phyloP scores from a whole-genome alignment of 176 grass and related monocot species.

The Bolboschoenus planiculmis region DNA sequence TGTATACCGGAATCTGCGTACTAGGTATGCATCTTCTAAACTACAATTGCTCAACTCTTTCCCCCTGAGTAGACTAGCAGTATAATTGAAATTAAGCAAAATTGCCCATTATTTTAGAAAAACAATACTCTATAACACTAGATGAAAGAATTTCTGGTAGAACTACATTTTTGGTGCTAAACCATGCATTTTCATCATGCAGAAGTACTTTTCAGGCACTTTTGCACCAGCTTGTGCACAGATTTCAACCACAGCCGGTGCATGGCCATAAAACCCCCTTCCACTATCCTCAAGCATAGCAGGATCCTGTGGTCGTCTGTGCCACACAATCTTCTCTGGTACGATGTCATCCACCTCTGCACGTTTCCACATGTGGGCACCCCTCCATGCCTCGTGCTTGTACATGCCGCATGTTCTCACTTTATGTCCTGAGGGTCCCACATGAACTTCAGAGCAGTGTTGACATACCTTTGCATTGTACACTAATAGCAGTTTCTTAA shows the following conservation, averaged over 20 bases:
- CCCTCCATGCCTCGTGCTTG: constrained; percentile 68
- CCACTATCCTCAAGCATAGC: constrained; percentile 49
- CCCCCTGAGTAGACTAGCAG: background rate
- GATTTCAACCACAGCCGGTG: constrained; percentile 73
- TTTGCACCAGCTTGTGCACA: constrained; percentile 65
- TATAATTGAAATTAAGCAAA: constrained; percentile 8
- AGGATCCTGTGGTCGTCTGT: constrained; percentile 72
- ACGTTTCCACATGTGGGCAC: constrained; percentile 71
- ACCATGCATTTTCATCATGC: constrained; percentile 79
- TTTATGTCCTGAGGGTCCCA: constrained; percentile 72
- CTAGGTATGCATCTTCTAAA: background rate
- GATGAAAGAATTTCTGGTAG: background rate
- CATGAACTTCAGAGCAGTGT: constrained; percentile 75
- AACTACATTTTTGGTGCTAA: constrained; percentile 34
- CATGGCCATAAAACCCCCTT: constrained; percentile 68
- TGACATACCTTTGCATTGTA: constrained; percentile 83
- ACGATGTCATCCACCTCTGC: constrained; percentile 66
- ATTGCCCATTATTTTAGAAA: background rate
- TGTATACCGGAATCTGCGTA: background rate
- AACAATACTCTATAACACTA: background rate
- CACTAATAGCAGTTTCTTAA: constrained; percentile 66
- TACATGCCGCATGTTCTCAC: constrained; percentile 83
- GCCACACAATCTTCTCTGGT: constrained; percentile 75
- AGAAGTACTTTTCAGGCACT: constrained; percentile 47
- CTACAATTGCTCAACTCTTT: background rate